Percentiles rank a stretch among this genome's conserved stretches.
phyloP scores from a whole-genome alignment of 1,284 basidiomycete genomes.

The Cryptococcus hybrid region DNA sequence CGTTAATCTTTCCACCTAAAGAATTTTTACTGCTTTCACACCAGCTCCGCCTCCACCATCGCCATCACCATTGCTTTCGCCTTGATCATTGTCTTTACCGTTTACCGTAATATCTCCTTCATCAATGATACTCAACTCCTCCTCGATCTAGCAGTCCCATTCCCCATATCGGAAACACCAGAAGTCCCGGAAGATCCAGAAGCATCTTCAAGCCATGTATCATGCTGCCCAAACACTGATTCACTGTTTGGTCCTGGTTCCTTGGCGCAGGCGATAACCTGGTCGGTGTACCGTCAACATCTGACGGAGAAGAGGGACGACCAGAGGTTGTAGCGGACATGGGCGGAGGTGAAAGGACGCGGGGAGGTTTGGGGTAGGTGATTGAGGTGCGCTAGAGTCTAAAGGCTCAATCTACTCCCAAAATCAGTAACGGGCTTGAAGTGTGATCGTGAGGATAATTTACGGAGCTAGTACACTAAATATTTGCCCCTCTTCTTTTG shows the following conservation, averaged over 20 bases:
- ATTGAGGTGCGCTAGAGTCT: conserved; percentile 31
- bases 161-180: conserved; percentile 2
- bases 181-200: conserved; percentile 5
- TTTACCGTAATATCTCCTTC: conserved; percentile 24
- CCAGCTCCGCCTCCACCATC: neutral
- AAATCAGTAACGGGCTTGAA: neutral
- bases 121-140: conserved; percentile 48
- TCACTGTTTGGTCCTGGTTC: too few species aligned
- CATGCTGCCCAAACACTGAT: too few species aligned
- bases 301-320: conserved; percentile 2
- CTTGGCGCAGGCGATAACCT: too few species aligned
- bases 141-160: conserved; percentile 20
- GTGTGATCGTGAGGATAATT: conserved; percentile 28
- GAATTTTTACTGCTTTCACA: too few species aligned
- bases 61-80: conserved; percentile 1
- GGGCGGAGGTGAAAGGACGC: conserved; percentile 22
- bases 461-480: conserved; percentile 85
- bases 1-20: too few species aligned
- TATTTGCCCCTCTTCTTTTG: conserved; percentile 83
- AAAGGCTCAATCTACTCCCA: conserved; percentile 27
- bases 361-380: conserved; percentile 34
- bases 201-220: too few species aligned
- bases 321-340: conserved; percentile 15
- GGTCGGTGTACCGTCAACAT: too few species aligned
- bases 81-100: conserved; percentile 4